Base-by-base conservation (phyloP, 768 basidiomycete species). In the Arthromyces matolae region DNA sequence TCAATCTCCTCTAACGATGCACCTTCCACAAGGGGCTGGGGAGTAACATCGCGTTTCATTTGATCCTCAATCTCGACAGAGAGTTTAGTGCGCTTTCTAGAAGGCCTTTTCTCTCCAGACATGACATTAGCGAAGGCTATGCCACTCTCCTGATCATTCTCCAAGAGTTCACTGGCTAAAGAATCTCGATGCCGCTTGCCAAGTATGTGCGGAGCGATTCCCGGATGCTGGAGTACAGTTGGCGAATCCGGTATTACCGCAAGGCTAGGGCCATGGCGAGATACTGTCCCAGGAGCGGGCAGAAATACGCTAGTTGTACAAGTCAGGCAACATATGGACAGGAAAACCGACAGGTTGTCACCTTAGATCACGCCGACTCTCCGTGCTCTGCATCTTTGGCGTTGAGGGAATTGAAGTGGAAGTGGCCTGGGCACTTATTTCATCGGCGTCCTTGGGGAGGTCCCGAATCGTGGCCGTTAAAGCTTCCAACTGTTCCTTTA, bases 101-200 rank as follows among this genome's bases (percentile, higher is more conserved):
- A 66, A 7, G 77, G 79, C 24, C 71, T 73, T 22, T 69, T 45
- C 16, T 71, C 69, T n/a, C 67, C 65, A 8, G 66, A 57, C 45
- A 72, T 76, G 16, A 55, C 61, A 50, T n/a, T n/a, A n/a, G n/a
- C n/a, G n/a, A 74, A 72, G 19, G 63, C 54, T 10, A 60, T 52
- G 5, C 59, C 64, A 9, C 61, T 72, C 40, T 72, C 71, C 46
- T 71, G 63, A n/a, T 63, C 71, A 22, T 66, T 64, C 45, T 78
- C 80, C 5, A 68, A 62, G 8, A 42, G 65, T 42, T 70, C 68
- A 53, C 72, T 77, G 9, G 71, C 66, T 8, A 70, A 64, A 2
- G 78, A 69, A 52, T 80, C 79, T 51, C 85, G 72, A 42, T 71
- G 76, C 27, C 83, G 79, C 60, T 88, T 89, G n/a, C 86, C 86